Base-by-base conservation (phyloP, 2,329 filamentous ascomycete genomes). In the Cladorrhinum sp. region DNA sequence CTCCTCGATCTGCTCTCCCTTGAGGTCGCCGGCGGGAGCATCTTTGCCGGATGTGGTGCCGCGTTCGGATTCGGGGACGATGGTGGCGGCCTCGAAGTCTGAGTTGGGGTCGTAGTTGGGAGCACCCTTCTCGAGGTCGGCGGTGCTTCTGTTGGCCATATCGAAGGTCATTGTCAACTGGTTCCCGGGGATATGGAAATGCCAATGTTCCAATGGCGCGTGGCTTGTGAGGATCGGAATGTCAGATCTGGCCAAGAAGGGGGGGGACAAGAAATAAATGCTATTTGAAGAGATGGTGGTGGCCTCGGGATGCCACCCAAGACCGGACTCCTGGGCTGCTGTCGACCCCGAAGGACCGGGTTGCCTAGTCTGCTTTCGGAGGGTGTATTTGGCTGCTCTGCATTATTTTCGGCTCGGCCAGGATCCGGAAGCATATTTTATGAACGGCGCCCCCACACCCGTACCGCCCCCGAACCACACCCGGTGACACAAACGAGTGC, bases 81-180 rank as follows among this genome's bases (percentile, higher is more conserved):
- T 58, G 49, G 64, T 66, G 3, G 60, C 49, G 8, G 62, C 57
- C 36, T 64, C 64, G 8, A 57, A 50, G 41, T 66, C 62, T 13
- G 62, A 62, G 62, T 59, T 65, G 1, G 49, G 23, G 5, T 65
- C 64, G 29, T 50, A 56, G n/a, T 20, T 20, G 23, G 25, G 36
- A 12, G 48, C 29, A 36, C 62, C 62, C 50, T 65, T 65, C 48
- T 65, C 64, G 38, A 62, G 61, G 55, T 65, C 63, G 54, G 57
- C 6, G 29, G 8, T 45, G 49, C 49, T 50, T 45, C 8, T 18
- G 38, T 23, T 49, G 2, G 38, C 25, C 16, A 48, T 49, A 6
- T 32, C 53, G 38, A 56, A 29, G 25, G 25, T 29, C 25, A 29
- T 29, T 29, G 5, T 29, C 10, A 29, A 29, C n/a, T n/a, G n/a